These are phyloP conservation scores for Podosphaera xanthii DNA, from an alignment of 2,329 filamentous ascomycete species.

Conservation along the genomic window DNA sequence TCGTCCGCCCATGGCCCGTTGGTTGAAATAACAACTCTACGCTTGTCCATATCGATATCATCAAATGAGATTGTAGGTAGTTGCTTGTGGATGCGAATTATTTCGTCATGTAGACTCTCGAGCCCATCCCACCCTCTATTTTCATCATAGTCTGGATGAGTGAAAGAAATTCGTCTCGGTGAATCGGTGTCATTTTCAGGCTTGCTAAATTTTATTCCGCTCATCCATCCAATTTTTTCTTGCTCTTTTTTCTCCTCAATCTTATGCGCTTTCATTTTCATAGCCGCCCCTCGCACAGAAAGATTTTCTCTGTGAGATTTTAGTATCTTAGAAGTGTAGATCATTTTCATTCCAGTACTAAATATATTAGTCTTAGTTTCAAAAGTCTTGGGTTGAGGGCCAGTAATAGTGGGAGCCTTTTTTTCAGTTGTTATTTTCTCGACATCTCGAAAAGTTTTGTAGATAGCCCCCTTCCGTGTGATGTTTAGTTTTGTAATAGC, in stretches of 20 bases:
- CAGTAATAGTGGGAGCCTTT: slow-evolving; percentile 36
- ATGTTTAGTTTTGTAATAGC: slow-evolving; percentile 42
- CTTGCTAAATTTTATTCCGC: slow-evolving; percentile 37
- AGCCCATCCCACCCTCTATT: slow-evolving; percentile 29
- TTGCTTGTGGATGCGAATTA: slow-evolving; percentile 36
- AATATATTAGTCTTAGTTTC: slow-evolving; percentile 25
- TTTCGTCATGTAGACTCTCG: slow-evolving; percentile 40
- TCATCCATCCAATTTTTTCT: slow-evolving; percentile 45
- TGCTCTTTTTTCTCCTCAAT: slow-evolving; percentile 21
- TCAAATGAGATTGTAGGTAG: slow-evolving; percentile 43
- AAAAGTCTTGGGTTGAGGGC: slow-evolving; percentile 26
- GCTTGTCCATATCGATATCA: slow-evolving; percentile 37
- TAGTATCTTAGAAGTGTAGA: slow-evolving; percentile 7
- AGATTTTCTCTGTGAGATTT: slow-evolving; percentile 4
- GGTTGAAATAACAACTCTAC: slow-evolving; percentile 34
- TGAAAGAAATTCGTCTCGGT: slow-evolving; percentile 10
- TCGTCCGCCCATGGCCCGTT: slow-evolving; percentile 40
- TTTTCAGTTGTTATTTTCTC: slow-evolving; percentile 36
- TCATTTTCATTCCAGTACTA: slow-evolving; percentile 11
- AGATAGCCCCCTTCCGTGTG: slow-evolving; percentile 63
- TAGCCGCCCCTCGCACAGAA: slow-evolving; percentile 5
- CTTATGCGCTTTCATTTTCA: slow-evolving; percentile 14
- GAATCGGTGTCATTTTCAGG: slow-evolving; percentile 7
- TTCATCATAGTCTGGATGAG: slow-evolving; percentile 14
- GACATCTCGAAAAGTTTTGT: slow-evolving; percentile 64